phyloP scores from a whole-genome alignment of 352 stramenopile genomes.

The Pythium chondricola region DNA sequence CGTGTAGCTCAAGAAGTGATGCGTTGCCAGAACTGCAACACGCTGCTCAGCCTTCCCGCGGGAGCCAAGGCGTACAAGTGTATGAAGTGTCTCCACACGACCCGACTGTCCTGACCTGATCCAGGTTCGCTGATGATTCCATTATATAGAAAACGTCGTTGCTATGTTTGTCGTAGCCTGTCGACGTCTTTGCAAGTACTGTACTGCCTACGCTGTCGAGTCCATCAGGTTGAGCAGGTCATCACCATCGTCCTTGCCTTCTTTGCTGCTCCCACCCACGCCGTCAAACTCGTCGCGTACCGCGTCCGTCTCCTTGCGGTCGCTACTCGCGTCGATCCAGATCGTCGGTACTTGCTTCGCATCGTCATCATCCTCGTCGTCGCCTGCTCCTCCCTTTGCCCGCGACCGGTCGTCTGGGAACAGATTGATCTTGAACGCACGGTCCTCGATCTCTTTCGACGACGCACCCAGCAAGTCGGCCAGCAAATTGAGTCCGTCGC shows the following conservation, averaged over 20 bases:
- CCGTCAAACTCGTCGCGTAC: constrained; percentile 65
- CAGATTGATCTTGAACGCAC: constrained; percentile 69
- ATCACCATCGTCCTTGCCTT: constrained; percentile 40
- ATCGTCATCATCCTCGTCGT: constrained; percentile 57
- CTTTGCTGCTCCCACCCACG: constrained; percentile 29
- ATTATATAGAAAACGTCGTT: constrained; percentile 87
- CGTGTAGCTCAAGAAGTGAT: constrained; percentile 79
- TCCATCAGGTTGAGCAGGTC: constrained; percentile 89
- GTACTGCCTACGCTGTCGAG: constrained; percentile 38
- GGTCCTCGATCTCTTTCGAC: constrained; percentile 45
- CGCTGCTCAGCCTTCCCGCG: constrained; percentile 68
- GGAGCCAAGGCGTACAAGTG: constrained; percentile 85
- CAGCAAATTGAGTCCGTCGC: constrained; percentile 81
- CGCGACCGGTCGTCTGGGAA: constrained; percentile 53
- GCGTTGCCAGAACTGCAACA: constrained; percentile 84
- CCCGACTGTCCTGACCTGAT: constrained; percentile 64
- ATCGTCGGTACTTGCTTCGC: constrained; percentile 66
- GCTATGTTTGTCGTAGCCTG: too few species aligned
- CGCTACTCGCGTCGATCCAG: constrained; percentile 74
- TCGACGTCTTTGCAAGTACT: too few species aligned
- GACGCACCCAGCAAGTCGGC: constrained; percentile 70
- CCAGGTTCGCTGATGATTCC: constrained; percentile 63
- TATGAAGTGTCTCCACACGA: constrained; percentile 85
- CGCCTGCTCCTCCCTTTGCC: constrained; percentile 19
- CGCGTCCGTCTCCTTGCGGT: constrained; percentile 49